phyloP scores from a whole-genome alignment of 768 basidiomycete species.

The Boletus reticuloceps region DNA sequence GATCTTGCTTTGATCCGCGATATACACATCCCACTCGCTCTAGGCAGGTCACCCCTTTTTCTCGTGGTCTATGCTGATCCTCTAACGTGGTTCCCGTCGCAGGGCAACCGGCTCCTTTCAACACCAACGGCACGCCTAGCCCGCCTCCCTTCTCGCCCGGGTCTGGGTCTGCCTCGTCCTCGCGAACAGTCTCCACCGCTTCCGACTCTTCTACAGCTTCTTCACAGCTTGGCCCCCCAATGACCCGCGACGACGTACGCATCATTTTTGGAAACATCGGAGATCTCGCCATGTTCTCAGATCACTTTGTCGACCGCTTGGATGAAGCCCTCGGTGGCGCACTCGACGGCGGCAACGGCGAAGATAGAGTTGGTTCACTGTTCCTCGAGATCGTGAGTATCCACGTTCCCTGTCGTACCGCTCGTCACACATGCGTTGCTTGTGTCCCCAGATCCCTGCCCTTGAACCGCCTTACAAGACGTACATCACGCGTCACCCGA shows the following conservation, averaged over 20 bases:
- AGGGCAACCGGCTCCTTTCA: constrained; percentile 44
- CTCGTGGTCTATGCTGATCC: background rate
- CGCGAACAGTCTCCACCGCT: constrained; percentile 41
- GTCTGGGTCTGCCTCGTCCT: constrained; percentile 36
- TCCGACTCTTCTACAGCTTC: constrained; percentile 53
- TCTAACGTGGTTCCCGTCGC: constrained; percentile 6
- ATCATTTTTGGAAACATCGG: constrained; percentile 76
- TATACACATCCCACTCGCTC: constrained; percentile 74
- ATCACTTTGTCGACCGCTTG: constrained; percentile 60
- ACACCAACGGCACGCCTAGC: constrained; percentile 22
- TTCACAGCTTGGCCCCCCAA: constrained; percentile 51
- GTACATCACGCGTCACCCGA: constrained; percentile 79
- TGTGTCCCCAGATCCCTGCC: constrained; percentile 52
- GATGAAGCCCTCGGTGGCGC: constrained; percentile 64
- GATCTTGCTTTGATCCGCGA: constrained; percentile 78
- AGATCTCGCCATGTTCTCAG: constrained; percentile 71
- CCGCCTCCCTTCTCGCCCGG: constrained; percentile 30
- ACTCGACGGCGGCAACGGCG: constrained; percentile 61
- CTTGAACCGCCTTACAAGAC: constrained; percentile 72
- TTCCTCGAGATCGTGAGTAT: constrained; percentile 68
- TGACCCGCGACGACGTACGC: constrained; percentile 67
- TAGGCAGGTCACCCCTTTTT: constrained; percentile 47
- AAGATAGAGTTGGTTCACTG: constrained; percentile 66
- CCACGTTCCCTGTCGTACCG: background rate
- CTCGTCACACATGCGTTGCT: background rate